Percentiles rank a stretch among this genome's conserved stretches.
Evolutionary conservation across 805 yeast species (phyloP).

Genomic region (Nakazawaea pomicola): DNA sequence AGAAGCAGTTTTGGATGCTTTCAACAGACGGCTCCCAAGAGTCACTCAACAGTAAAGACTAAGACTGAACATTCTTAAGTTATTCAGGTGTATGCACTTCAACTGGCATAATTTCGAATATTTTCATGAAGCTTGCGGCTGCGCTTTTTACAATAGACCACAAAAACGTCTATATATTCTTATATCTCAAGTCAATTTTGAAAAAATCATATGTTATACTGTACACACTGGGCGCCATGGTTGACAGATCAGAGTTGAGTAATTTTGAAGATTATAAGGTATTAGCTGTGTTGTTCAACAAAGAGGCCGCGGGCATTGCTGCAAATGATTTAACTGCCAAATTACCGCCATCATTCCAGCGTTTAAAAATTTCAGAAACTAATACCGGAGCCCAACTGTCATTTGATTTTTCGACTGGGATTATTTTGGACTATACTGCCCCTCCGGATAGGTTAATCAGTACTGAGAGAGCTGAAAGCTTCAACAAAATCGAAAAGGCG

Average conservation of each 20-base stretch:
- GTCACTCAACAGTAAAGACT: too few relatives aligned
- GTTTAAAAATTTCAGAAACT: neutral
- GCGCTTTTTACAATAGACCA: too few relatives aligned
- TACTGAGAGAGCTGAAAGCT: neutral
- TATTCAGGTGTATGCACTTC: too few relatives aligned
- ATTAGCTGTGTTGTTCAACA: conserved; percentile 4
- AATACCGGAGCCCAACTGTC: neutral
- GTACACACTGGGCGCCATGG: neutral
- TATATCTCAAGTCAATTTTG: too few relatives aligned
- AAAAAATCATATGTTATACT: too few relatives aligned
- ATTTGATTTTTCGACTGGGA: neutral
- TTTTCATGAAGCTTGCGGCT: too few relatives aligned
- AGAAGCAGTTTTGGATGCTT: too few relatives aligned
- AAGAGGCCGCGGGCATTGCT: neutral
- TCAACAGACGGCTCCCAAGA: too few relatives aligned
- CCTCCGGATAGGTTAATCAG: neutral
- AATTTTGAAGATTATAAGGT: conserved; percentile 3
- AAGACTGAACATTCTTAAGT: too few relatives aligned
- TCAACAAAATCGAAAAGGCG: conserved; percentile 1
- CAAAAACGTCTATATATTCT: too few relatives aligned
- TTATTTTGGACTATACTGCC: neutral
- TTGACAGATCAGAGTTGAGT: neutral
- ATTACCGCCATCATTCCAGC: too few relatives aligned
- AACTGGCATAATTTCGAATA: too few relatives aligned
- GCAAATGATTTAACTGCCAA: neutral